Base-by-base conservation (phyloP, 2,329 filamentous ascomycete species). In the Diplocarpon mali region DNA sequence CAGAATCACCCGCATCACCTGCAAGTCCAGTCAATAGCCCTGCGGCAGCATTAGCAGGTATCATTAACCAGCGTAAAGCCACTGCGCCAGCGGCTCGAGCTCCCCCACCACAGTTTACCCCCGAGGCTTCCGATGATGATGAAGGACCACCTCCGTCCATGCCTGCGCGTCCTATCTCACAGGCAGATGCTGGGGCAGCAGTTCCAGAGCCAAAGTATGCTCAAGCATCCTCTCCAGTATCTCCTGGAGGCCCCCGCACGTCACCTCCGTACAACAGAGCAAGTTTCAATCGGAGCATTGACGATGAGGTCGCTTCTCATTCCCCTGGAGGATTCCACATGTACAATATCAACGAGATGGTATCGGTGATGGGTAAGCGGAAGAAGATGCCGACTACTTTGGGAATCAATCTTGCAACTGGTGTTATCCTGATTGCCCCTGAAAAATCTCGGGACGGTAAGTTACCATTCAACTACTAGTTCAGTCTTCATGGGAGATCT, bases 381-480 rank as follows among this genome's bases (percentile, higher is more conserved):
- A 95, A 95, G 71, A 96, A 96, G 68, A 92, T 95, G 85, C 88
- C 90, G 1, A 95, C 88, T n/a, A 95, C 86, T 0, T 66, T 96
- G 31, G 90, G 90, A n/a, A 83, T 96, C 59, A 95, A 96, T 61
- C 71, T 92, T 45, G 80, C 83, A 38, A 93, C 86, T 13, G 89
- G 89, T 32, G 77, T 83, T 28, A 93, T 98, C 54, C 80, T 95
- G 65, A 86, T 98, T 56, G 85, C 88, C 0, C 89, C 90, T 0
- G 90, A 93, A 61, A 86, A 84, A 61, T 73, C 80, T 40, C 75
- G 80, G 50, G 87, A 95, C 62, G 89, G 87, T 1, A 24, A 7
- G 20, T 24, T 24, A 24, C 20, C 3, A 24, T 24, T 7, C 20
- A 3, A 4, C 20, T 24, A 4, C 20, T 4, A 24, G 3, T 7